These are phyloP conservation scores for Aegle marmelos DNA, from an alignment of 345 rosid species.

Conservation along the genomic window DNA sequence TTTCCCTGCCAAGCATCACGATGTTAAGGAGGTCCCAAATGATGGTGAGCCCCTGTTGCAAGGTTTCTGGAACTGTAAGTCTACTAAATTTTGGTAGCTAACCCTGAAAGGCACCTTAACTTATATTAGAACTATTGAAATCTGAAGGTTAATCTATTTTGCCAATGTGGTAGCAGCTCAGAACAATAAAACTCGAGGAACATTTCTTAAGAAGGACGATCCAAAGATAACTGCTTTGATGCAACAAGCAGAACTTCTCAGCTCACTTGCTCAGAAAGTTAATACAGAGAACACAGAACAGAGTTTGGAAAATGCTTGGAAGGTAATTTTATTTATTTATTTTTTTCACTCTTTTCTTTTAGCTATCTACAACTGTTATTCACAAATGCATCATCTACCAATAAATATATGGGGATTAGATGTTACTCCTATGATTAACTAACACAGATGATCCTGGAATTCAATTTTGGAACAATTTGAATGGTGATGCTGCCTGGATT, in stretches of 20 bases:
- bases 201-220: constrained; percentile 73
- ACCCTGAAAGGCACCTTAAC: background rate
- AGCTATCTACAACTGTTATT: no score
- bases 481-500: constrained; percentile 1
- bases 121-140: background rate
- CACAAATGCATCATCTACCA: no score
- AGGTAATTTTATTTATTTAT: constrained; percentile 31
- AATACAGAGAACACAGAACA: constrained; percentile 69
- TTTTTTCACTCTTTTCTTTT: no score
- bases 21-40: constrained; percentile 33
- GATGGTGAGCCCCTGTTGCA: constrained; percentile 39
- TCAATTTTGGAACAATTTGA: constrained; percentile 1
- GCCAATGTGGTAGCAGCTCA: constrained; percentile 39
- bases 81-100: no score
- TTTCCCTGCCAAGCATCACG: constrained; percentile 26
- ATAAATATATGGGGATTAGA: background rate
- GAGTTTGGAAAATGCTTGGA: constrained; percentile 95
- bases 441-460: background rate
- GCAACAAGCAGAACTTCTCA: constrained; percentile 93
- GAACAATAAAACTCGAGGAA: constrained; percentile 41
- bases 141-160: constrained; percentile 11
- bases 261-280: constrained; percentile 75
- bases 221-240: constrained; percentile 72
- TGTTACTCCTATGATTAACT: background rate
- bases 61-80: background rate